Conservation (phyloP, 352 stramenopile genomes). For the Phytopythium boreale region DNA sequence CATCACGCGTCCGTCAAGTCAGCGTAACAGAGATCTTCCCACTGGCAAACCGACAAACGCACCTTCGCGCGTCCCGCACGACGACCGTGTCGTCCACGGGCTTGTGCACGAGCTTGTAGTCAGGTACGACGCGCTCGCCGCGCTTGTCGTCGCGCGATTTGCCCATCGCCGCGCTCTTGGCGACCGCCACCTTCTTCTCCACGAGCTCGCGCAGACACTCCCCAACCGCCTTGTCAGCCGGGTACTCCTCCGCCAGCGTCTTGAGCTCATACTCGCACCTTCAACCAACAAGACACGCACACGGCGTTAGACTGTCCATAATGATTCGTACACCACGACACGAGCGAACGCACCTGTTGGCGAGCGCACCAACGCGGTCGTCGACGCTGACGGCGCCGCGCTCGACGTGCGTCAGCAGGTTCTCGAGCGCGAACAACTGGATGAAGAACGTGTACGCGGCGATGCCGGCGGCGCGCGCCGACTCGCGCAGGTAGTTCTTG, state of each 20-base stretch:
- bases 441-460: slow-evolving; percentile 85
- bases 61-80: slow-evolving; percentile 49
- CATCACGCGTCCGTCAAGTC: slow-evolving; percentile 5
- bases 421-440: slow-evolving; percentile 67
- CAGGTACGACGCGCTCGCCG: slow-evolving; percentile 60
- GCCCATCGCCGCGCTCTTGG: slow-evolving; percentile 51
- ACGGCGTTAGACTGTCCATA: slow-evolving; percentile 9
- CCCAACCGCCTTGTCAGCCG: slow-evolving; percentile 24
- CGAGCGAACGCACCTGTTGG: slow-evolving; percentile 22
- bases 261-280: slow-evolving; percentile 25
- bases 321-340: background rate
- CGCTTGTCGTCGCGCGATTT: slow-evolving; percentile 74
- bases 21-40: background rate
- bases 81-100: slow-evolving; percentile 36
- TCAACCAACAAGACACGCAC: background rate
- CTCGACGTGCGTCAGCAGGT: slow-evolving; percentile 37
- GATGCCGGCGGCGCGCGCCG: slow-evolving; percentile 50
- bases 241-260: slow-evolving; percentile 46
- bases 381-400: slow-evolving; percentile 26
- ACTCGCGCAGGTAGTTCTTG: slow-evolving; percentile 86
- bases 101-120: slow-evolving; percentile 72
- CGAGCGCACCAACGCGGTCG: slow-evolving; percentile 20
- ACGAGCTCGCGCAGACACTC: slow-evolving; percentile 69
- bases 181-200: slow-evolving; percentile 42
- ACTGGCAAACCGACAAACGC: background rate